Percentiles rank a stretch among this genome's conserved stretches.
These are phyloP conservation scores for Tricholoma flavovirens DNA, from an alignment of 768 basidiomycete species.

Conservation along the genomic window DNA sequence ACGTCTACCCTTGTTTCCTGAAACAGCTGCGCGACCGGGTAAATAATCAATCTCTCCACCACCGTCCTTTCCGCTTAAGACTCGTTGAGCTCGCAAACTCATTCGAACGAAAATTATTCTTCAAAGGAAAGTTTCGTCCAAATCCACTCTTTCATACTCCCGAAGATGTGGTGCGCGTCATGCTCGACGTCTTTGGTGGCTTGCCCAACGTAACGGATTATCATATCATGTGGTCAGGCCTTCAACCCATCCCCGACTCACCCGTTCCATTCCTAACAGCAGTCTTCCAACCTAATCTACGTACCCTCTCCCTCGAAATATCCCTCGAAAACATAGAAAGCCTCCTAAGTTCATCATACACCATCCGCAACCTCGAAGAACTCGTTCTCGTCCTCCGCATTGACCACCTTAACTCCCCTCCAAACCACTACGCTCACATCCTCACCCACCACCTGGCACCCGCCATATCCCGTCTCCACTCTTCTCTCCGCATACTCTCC, in stretches of 20 bases:
- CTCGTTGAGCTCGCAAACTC: conserved; percentile 29
- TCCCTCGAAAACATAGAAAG: conserved; percentile 35
- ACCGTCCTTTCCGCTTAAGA: conserved; percentile 22
- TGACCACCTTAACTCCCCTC: conserved; percentile 22
- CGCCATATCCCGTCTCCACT: conserved; percentile 29
- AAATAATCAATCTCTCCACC: conserved; percentile 5
- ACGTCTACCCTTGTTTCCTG: conserved; percentile 45
- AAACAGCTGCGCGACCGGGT: conserved; percentile 32
- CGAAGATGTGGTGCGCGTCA: conserved; percentile 33
- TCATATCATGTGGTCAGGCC: conserved; percentile 44
- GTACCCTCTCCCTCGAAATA: conserved; percentile 37
- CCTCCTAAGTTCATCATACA: conserved; percentile 27
- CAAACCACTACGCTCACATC: conserved; percentile 25
- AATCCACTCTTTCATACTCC: conserved; percentile 26
- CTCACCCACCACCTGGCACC: conserved; percentile 33
- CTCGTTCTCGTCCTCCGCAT: conserved; percentile 38
- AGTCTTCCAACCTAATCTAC: conserved; percentile 31
- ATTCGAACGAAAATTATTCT: conserved; percentile 24
- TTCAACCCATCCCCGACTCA: conserved; percentile 24
- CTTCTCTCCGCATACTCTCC: conserved; percentile 32
- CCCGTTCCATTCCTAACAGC: conserved; percentile 30
- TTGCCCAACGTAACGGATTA: conserved; percentile 44
- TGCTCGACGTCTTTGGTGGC: conserved; percentile 37
- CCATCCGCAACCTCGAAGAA: conserved; percentile 31
- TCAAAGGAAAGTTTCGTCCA: conserved; percentile 22